Conservation (phyloP, 1,284 basidiomycete species). For the Apiotrichum montevideense region DNA sequence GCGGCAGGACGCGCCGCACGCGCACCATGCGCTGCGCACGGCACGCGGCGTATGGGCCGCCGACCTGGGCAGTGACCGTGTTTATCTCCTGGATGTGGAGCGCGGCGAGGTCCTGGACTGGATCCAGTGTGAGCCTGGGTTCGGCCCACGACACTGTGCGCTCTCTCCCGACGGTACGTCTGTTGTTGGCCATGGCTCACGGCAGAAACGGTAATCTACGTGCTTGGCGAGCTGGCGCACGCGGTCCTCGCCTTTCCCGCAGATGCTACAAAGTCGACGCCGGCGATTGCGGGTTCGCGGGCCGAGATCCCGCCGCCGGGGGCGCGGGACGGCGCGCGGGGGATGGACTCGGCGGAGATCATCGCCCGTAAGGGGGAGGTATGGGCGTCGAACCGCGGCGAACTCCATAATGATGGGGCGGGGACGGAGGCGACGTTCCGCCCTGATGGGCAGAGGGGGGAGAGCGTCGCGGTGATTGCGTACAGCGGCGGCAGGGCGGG, state of each 20-base stretch:
- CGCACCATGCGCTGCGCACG: conserved; percentile 43
- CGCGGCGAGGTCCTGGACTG: conserved; percentile 28
- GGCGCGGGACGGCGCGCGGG: conserved; percentile 12
- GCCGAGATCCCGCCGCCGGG: conserved; percentile 27
- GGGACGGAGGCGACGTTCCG: too few relatives aligned
- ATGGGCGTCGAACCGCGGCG: conserved; percentile 43
- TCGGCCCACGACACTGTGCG: conserved; percentile 41
- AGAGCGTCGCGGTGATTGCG: conserved; percentile 37
- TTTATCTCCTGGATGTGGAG: conserved; percentile 33
- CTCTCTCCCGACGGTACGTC: conserved; percentile 36
- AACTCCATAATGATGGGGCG: conserved; percentile 2
- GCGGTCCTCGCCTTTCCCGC: conserved; percentile 33
- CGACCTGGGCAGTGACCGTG: conserved; percentile 43
- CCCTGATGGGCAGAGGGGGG: conserved; percentile 25
- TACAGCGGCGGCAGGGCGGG: conserved; percentile 24
- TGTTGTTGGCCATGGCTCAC: background rate
- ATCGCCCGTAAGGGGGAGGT: conserved; percentile 20
- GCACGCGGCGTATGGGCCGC: conserved; percentile 34
- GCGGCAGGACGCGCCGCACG: conserved; percentile 41
- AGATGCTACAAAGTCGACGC: conserved; percentile 18
- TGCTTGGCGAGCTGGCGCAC: conserved; percentile 41
- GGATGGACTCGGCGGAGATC: conserved; percentile 41
- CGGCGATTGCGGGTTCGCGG: conserved; percentile 4
- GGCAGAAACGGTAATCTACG: conserved; percentile 39
- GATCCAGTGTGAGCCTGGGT: conserved; percentile 31